A percentile compares a stretch with the other conserved stretches of the same genome.
These are phyloP conservation scores for Nicotiana noctiflora DNA, from an alignment of 257 asterid genomes.

Conservation along the genomic window DNA sequence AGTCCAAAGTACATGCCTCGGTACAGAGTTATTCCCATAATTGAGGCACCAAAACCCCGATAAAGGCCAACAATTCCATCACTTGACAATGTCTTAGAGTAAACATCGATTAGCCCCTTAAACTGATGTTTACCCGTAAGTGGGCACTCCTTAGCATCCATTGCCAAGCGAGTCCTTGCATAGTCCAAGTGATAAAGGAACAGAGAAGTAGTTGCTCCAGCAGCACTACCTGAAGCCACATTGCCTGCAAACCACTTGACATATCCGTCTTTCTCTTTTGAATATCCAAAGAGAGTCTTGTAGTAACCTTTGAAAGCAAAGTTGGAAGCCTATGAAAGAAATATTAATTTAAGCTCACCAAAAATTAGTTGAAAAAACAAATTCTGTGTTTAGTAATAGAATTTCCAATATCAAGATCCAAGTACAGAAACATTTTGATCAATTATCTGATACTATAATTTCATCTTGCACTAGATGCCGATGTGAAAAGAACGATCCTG, in stretches of 20 bases:
- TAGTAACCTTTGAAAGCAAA: constrained; percentile 94
- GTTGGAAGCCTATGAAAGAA: constrained; percentile 68
- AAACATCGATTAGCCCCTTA: constrained; percentile 62
- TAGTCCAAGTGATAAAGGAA: constrained; percentile 48
- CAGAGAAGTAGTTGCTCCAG: constrained; percentile 90
- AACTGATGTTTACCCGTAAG: constrained; percentile 27
- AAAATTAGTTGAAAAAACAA: neutral
- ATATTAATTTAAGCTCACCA: constrained; percentile 2
- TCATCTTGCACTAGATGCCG: neutral
- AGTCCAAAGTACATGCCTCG: constrained; percentile 98
- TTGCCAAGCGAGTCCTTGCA: constrained; percentile 40
- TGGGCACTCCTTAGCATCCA: constrained; percentile 26
- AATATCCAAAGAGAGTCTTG: constrained; percentile 57
- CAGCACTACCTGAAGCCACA: constrained; percentile 98
- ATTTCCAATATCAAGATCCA: neutral
- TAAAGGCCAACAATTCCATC: constrained; percentile 84
- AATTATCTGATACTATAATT: neutral
- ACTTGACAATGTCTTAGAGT: constrained; percentile 59
- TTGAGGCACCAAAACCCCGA: constrained; percentile 88
- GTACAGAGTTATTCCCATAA: constrained; percentile 80
- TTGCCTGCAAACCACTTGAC: constrained; percentile 90
- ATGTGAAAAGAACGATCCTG: neutral
- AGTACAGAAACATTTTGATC: neutral
- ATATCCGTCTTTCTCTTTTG: constrained; percentile 86
- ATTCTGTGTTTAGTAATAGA: neutral